These are phyloP conservation scores for Penicillium samsonianum DNA, from an alignment of 495 filamentous ascomycete species.

Conservation along the genomic window DNA sequence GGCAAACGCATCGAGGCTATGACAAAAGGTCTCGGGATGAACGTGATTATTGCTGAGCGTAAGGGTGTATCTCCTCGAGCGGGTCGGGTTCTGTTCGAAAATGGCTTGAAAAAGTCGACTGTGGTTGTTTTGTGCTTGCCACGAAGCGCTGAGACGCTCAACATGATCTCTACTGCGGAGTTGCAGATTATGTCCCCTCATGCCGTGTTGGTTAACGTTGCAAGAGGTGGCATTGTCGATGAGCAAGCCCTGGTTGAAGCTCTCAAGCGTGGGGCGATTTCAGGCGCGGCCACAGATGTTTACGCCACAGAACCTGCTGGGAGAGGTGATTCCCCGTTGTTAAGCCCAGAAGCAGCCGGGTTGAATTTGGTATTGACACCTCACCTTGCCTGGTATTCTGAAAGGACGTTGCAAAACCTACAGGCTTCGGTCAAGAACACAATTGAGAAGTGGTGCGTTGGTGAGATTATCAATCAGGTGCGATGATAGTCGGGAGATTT, in stretches of 20 bases:
- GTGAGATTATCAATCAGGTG: conserved; percentile 18
- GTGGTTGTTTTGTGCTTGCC: conserved; percentile 51
- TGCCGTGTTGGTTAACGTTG: conserved; percentile 56
- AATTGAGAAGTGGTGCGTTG: conserved; percentile 22
- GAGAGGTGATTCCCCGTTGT: conserved; percentile 23
- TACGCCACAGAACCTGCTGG: conserved; percentile 53
- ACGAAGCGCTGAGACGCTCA: conserved; percentile 41
- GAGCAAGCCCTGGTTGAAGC: conserved; percentile 51
- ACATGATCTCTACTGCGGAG: conserved; percentile 49
- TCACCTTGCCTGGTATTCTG: conserved; percentile 46
- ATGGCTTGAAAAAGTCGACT: conserved; percentile 42
- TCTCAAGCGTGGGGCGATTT: conserved; percentile 45
- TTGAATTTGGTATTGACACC: conserved; percentile 41
- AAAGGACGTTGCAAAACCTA: conserved; percentile 39
- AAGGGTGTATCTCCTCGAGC: conserved; percentile 37
- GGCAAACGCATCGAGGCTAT: conserved; percentile 41
- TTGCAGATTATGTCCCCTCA: conserved; percentile 49
- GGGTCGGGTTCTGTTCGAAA: conserved; percentile 45
- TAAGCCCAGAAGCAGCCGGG: conserved; percentile 20
- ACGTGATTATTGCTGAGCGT: conserved; percentile 51
- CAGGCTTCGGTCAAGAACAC: conserved; percentile 30
- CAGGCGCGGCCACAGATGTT: conserved; percentile 57
- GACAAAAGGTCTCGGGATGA: conserved; percentile 49
- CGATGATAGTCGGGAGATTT: not conserved
- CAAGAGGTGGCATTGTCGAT: conserved; percentile 59